These are phyloP conservation scores for Scheffersomyces ergatensis DNA, from an alignment of 805 yeast species.

Conservation along the genomic window DNA sequence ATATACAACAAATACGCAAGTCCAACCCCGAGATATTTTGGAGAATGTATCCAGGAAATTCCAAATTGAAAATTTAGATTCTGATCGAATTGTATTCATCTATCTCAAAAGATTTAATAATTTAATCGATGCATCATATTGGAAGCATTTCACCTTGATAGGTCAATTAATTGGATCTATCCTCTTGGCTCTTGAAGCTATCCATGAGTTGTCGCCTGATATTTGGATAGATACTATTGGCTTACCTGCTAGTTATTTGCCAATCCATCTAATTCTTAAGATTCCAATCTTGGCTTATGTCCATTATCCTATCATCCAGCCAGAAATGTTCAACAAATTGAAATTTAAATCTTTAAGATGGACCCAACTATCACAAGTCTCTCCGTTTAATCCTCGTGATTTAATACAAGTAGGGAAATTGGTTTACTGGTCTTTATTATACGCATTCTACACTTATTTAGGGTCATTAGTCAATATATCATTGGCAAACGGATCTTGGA, in stretches of 20 bases:
- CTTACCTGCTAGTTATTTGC: slow-evolving; percentile 79
- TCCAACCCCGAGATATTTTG: slow-evolving; percentile 48
- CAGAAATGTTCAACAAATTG: slow-evolving; percentile 77
- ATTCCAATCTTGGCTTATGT: slow-evolving; percentile 84
- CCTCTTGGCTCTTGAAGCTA: slow-evolving; percentile 66
- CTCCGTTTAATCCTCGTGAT: slow-evolving; percentile 10
- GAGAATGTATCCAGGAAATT: slow-evolving; percentile 55
- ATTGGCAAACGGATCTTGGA: slow-evolving; percentile 89
- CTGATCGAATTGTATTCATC: slow-evolving; percentile 56
- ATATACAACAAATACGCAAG: slow-evolving; percentile 67
- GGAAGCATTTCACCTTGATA: slow-evolving; percentile 77
- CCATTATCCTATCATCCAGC: slow-evolving; percentile 91
- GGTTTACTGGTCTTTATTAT: slow-evolving; percentile 70
- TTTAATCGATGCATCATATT: slow-evolving; percentile 66
- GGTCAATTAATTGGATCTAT: slow-evolving; percentile 88
- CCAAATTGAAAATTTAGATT: slow-evolving; percentile 44
- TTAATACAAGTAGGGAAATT: slow-evolving; percentile 41
- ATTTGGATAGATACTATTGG: slow-evolving; percentile 96
- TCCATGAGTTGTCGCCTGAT: slow-evolving; percentile 72
- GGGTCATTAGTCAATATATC: slow-evolving; percentile 68
- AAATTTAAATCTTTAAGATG: slow-evolving; percentile 20
- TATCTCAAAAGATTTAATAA: slow-evolving; percentile 51
- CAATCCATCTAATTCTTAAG: slow-evolving; percentile 52
- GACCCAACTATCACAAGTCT: slow-evolving; percentile 14
- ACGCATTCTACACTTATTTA: slow-evolving; percentile 59